Evolutionary conservation across 1,284 basidiomycete genomes (phyloP).

Genomic region (Boletus hoseneyae): DNA sequence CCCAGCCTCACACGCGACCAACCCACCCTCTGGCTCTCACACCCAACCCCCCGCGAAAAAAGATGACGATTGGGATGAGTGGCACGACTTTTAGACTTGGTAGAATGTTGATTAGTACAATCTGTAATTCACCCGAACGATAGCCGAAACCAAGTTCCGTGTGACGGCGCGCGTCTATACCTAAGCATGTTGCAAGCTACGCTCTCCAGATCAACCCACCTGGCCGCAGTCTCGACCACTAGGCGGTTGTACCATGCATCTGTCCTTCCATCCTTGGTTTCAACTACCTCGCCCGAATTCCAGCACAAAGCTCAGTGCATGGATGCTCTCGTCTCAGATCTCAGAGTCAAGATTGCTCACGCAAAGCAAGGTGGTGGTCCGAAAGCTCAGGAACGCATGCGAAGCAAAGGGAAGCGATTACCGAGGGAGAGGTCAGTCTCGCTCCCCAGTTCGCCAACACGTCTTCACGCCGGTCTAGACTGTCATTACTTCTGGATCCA

Average conservation of each 20-base stretch:
- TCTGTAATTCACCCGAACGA: slow-evolving; percentile 1
- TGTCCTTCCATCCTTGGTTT: slow-evolving; percentile 68
- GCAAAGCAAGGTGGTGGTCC: slow-evolving; percentile 61
- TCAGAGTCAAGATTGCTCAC: slow-evolving; percentile 55
- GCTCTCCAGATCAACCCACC: slow-evolving; percentile 16
- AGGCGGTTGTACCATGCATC: slow-evolving; percentile 56
- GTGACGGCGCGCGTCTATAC: background rate
- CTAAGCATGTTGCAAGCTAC: slow-evolving; percentile 22
- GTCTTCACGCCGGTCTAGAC: slow-evolving; percentile 35
- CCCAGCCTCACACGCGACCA: slow-evolving; percentile 11
- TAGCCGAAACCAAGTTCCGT: slow-evolving; percentile 23
- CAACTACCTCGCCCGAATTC: slow-evolving; percentile 69
- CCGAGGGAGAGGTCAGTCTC: slow-evolving; percentile 74
- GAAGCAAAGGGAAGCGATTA: slow-evolving; percentile 79
- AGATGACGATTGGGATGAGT: slow-evolving; percentile 66
- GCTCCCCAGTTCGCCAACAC: background rate
- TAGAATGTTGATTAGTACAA: background rate
- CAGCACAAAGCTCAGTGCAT: slow-evolving; percentile 60
- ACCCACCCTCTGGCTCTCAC: slow-evolving; percentile 21
- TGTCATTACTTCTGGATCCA: slow-evolving; percentile 74
- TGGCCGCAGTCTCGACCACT: slow-evolving; percentile 1
- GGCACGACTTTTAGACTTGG: slow-evolving; percentile 66
- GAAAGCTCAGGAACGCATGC: slow-evolving; percentile 77
- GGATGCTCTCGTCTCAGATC: slow-evolving; percentile 62
- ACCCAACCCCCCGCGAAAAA: slow-evolving; percentile 36